Conservation (phyloP, 306 rosid genomes). For the Citrullus mucosospermus region DNA sequence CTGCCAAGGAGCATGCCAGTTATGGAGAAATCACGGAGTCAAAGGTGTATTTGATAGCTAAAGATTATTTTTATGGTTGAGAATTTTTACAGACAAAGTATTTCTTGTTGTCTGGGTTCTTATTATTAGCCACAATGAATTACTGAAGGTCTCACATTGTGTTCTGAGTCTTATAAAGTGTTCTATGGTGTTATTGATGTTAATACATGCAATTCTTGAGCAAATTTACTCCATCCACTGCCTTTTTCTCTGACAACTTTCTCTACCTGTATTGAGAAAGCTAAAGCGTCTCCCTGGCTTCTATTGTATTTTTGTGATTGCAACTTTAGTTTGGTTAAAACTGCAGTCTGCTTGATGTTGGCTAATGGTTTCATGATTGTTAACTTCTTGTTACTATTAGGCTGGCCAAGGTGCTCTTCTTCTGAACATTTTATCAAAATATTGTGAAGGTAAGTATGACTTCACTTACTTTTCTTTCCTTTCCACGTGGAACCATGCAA, state of each 20-base stretch:
- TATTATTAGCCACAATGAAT: not conserved
- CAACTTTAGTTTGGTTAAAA: not conserved
- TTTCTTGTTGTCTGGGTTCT: not conserved
- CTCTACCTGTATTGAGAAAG: not conserved
- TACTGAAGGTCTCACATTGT: not conserved
- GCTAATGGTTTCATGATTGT: constrained; percentile 7
- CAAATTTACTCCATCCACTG: not conserved
- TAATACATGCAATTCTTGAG: not conserved
- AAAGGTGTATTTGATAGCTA: constrained; percentile 35
- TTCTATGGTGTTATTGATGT: not conserved
- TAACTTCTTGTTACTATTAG: constrained; percentile 25
- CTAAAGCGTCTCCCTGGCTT: not conserved
- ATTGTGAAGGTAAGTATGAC: constrained; percentile 59
- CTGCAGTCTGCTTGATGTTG: not conserved
- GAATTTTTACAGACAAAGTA: not conserved
- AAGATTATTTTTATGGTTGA: not conserved
- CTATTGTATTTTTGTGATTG: not conserved
- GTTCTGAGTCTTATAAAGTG: not conserved
- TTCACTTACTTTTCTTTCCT: constrained; percentile 1
- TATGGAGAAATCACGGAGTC: constrained; percentile 93
- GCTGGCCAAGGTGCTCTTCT: constrained; percentile 99
- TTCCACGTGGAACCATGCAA: constrained; percentile 7
- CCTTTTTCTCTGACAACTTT: not conserved
- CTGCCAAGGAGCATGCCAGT: constrained; percentile 94
- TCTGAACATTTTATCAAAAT: constrained; percentile 88